Evolutionary conservation across 208 protist species (phyloP).

Genomic region (Tritrichomonas foetus): DNA sequence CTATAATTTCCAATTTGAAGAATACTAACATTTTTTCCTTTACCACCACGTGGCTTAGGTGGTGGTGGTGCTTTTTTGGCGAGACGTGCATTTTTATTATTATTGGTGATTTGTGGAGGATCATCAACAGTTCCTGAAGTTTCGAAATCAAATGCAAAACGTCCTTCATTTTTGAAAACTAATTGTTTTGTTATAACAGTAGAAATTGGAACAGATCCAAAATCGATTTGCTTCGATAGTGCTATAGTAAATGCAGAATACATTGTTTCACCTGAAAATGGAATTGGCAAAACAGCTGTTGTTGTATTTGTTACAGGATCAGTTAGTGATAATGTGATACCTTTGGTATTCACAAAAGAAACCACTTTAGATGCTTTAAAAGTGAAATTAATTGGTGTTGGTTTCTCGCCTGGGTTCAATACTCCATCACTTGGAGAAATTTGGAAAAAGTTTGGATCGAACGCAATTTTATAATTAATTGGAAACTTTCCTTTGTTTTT

Average conservation of each 20-base stretch:
- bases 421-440: not conserved
- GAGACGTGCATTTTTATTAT: not conserved
- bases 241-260: not conserved
- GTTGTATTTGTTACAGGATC: not conserved
- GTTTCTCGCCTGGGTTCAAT: not conserved
- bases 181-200: not conserved
- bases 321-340: not conserved
- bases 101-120: not conserved
- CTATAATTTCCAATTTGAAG: not conserved
- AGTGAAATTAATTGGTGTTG: not conserved
- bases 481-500: slow-evolving; percentile 32
- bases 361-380: not conserved
- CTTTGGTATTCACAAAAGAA: not conserved
- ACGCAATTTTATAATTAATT: not conserved
- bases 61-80: not conserved
- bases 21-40: not conserved
- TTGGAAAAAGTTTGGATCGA: not conserved
- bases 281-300: not conserved
- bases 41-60: not conserved
- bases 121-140: not conserved
- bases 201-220: not conserved
- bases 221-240: not conserved
- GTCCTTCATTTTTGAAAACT: not conserved
- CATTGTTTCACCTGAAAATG: not conserved
- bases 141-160: slow-evolving; percentile 4